These are phyloP conservation scores for Colletotrichum tropicicola DNA, from an alignment of 2,329 filamentous ascomycete species.

Conservation along the genomic window DNA sequence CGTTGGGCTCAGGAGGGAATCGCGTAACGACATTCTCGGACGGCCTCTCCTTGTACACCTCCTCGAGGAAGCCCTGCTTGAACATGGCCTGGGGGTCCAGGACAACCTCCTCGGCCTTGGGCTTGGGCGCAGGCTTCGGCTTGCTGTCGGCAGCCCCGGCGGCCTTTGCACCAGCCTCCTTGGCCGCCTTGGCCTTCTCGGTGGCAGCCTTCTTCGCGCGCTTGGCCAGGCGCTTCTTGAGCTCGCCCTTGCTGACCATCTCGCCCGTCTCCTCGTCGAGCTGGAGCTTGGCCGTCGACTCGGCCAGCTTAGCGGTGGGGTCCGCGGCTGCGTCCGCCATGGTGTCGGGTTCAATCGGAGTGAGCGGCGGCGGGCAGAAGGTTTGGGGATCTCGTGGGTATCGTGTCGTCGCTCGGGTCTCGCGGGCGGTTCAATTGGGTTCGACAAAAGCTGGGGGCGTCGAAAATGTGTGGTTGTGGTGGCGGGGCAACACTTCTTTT, in stretches of 20 bases:
- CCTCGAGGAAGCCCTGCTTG: conserved; percentile 78
- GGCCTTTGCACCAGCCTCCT: conserved; percentile 42
- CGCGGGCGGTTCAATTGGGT: conserved; percentile 4
- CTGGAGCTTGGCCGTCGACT: conserved; percentile 64
- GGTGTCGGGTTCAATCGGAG: conserved; percentile 26
- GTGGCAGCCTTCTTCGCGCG: conserved; percentile 64
- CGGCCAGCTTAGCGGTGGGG: conserved; percentile 60
- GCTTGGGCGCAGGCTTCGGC: conserved; percentile 44
- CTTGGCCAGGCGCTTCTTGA: conserved; percentile 69
- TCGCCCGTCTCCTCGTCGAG: conserved; percentile 72
- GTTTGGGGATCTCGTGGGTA: neutral
- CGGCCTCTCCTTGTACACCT: conserved; percentile 76
- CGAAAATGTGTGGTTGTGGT: conserved; percentile 19
- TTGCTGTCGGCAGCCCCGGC: conserved; percentile 37
- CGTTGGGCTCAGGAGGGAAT: conserved; percentile 90
- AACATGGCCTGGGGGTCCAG: conserved; percentile 76
- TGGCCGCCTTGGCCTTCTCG: conserved; percentile 58
- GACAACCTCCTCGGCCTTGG: conserved; percentile 52
- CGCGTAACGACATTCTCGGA: conserved; percentile 71
- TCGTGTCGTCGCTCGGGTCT: neutral
- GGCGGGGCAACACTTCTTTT: conserved; percentile 29
- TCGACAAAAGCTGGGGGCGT: neutral
- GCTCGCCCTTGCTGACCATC: conserved; percentile 70
- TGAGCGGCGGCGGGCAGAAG: accelerated
- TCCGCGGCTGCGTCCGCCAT: conserved; percentile 60